A percentile compares a stretch with the other conserved stretches of the same genome.
These are phyloP conservation scores for Auricularia cornea DNA, from an alignment of 768 basidiomycete genomes.

Conservation along the genomic window DNA sequence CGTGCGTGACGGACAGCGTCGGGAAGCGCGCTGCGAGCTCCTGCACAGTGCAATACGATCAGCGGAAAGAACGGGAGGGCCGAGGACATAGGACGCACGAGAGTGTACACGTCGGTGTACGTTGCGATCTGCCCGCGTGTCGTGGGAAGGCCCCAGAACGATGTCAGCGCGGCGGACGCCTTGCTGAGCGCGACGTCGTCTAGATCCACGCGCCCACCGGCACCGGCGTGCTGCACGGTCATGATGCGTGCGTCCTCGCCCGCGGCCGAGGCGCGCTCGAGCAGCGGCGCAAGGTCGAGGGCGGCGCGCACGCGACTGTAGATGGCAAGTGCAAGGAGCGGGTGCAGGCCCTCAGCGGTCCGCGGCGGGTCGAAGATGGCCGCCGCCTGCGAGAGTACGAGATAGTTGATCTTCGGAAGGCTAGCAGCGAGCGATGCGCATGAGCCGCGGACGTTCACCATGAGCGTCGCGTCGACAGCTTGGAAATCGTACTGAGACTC, in stretches of 20 bases:
- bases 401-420: slow-evolving; percentile 43
- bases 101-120: not conserved
- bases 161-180: not conserved
- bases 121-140: not conserved
- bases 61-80: too few relatives aligned
- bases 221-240: slow-evolving; percentile 32
- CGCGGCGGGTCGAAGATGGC: slow-evolving; percentile 30
- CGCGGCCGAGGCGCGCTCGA: slow-evolving; percentile 35
- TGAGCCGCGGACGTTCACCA: slow-evolving; percentile 38
- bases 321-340: slow-evolving; percentile 37
- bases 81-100: not conserved
- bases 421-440: slow-evolving; percentile 21
- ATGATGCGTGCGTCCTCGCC: slow-evolving; percentile 45
- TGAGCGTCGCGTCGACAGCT: slow-evolving; percentile 41
- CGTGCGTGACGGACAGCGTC: not conserved
- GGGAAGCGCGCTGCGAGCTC: not conserved
- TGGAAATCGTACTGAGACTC: slow-evolving; percentile 36
- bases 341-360: slow-evolving; percentile 38
- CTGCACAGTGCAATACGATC: too few relatives aligned
- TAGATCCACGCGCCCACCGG: slow-evolving; percentile 31
- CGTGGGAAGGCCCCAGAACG: not conserved
- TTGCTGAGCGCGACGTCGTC: slow-evolving; percentile 41
- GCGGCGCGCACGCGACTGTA: slow-evolving; percentile 45
- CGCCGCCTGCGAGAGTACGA: slow-evolving; percentile 40
- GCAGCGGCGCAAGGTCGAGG: slow-evolving; percentile 36